These are phyloP conservation scores for Gracilaria vermiculophylla DNA, from an alignment of 23 red algal species.

Conservation along the genomic window DNA sequence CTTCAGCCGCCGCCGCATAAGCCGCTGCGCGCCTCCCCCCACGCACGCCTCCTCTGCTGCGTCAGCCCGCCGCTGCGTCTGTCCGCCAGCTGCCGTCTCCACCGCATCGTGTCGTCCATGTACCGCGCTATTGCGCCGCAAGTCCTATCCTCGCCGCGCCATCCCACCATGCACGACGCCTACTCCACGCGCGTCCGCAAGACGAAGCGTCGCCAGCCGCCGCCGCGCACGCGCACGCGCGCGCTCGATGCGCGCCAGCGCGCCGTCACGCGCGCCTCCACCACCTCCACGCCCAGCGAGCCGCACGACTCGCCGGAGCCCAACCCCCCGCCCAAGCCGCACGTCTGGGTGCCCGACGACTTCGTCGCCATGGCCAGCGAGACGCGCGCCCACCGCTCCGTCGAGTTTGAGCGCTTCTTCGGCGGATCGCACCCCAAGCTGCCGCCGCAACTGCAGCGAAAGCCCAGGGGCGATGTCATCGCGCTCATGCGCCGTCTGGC, in stretches of 20 bases:
- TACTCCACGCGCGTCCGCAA: background rate
- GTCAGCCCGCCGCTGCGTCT: too few relatives aligned
- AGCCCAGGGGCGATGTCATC: background rate
- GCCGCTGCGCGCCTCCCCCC: too few relatives aligned
- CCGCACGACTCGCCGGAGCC: background rate
- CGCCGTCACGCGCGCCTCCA: background rate
- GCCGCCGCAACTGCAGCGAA: conserved; percentile 14
- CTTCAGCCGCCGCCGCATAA: too few relatives aligned
- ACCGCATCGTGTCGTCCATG: too few relatives aligned
- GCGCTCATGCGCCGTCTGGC: background rate
- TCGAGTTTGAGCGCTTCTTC: conserved; percentile 15
- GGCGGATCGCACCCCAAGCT: background rate
- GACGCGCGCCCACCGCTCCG: background rate
- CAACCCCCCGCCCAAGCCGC: background rate
- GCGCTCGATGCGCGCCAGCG: background rate
- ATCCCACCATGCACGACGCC: conserved; percentile 30
- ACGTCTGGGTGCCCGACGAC: conserved; percentile 12
- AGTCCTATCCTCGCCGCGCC: too few relatives aligned
- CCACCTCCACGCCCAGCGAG: background rate
- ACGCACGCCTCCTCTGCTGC: too few relatives aligned
- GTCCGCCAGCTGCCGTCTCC: too few relatives aligned
- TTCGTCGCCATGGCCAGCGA: background rate
- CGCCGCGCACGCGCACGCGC: background rate
- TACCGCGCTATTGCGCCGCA: too few relatives aligned
- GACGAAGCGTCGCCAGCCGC: background rate